Base-by-base conservation (phyloP, 202 grass and related monocot genomes). In the Zoysia matrella region DNA sequence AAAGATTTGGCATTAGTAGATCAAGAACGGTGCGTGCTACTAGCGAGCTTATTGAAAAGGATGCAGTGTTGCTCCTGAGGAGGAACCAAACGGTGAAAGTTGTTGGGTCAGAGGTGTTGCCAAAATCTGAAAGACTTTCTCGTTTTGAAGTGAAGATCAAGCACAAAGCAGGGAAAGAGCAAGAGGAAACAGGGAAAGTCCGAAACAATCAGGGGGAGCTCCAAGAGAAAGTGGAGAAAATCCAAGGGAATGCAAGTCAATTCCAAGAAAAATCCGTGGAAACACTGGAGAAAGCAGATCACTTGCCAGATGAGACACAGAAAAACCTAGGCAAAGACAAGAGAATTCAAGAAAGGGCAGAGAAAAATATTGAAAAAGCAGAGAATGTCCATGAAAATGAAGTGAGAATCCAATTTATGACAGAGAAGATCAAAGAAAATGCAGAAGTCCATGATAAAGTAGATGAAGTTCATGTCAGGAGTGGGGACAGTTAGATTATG, bases 61-160 rank as follows among this genome's bases (percentile, higher is more conserved):
- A 82, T 83, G 82, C 80, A 11, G 65, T 82, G 30, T 76, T 87
- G 56, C 68, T 84, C 40, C 50, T 78, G 12, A 86, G 80, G 68
- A 88, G 72, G 79, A 94, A 94, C 49, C 78, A 84, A 67, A 90
- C 88, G 14, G 88, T 90, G 41, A 80, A 60, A 74, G 69, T 80
- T 0, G 49, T 90, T 69, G 88, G 80, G 65, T 86, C 84, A 6
- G 80, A 80, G 6, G 30, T 14, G 65, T 75, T 86, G 14, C 52
- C 55, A 65, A 86, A 86, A 79, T 53, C 64, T 42, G 80, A 83
- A 64, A 78, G 6, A 54, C 1, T 79, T 74, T 69, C 83, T 46
- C 55, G 8, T 74, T 65, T 70, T 53, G 79, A 90, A 69, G 63
- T 77, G 67, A 86, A 83, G 71, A 75, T 86, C 56, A 86, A 83